Percentiles rank a stretch among this genome's conserved stretches.
These are phyloP conservation scores for Lactarius tabidus DNA, from an alignment of 768 basidiomycete genomes.

Conservation along the genomic window DNA sequence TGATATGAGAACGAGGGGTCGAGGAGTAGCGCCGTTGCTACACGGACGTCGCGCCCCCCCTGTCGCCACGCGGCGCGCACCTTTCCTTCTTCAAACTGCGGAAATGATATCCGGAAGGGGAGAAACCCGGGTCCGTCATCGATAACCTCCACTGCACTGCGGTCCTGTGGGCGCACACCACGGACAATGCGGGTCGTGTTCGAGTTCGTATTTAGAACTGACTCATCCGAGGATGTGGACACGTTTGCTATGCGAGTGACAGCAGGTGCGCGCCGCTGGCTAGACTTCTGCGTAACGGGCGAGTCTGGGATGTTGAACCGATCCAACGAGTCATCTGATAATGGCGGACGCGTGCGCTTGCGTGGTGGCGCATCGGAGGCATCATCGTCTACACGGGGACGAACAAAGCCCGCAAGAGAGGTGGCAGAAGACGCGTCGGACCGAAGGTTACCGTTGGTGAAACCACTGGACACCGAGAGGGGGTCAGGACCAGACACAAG, in stretches of 20 bases:
- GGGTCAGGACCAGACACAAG: slow-evolving; percentile 21
- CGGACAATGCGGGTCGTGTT: slow-evolving; percentile 32
- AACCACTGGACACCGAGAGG: slow-evolving; percentile 19
- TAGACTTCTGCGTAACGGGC: slow-evolving; percentile 53
- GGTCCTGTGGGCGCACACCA: slow-evolving; percentile 18
- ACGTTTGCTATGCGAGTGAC: slow-evolving; percentile 31
- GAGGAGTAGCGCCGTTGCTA: slow-evolving; percentile 53
- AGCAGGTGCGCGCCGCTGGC: slow-evolving; percentile 45
- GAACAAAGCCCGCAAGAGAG: slow-evolving; percentile 37
- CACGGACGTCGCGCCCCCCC: slow-evolving; percentile 55
- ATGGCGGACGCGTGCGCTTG: slow-evolving; percentile 60
- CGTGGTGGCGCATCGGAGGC: slow-evolving; percentile 54
- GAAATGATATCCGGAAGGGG: slow-evolving; percentile 62
- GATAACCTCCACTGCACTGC: slow-evolving; percentile 22
- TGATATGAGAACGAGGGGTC: slow-evolving; percentile 47
- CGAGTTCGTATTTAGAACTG: slow-evolving; percentile 41
- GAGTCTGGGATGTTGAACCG: slow-evolving; percentile 45
- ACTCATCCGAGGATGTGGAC: slow-evolving; percentile 69
- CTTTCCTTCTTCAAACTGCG: slow-evolving; percentile 39
- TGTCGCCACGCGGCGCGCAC: slow-evolving; percentile 67
- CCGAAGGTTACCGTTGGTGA: slow-evolving; percentile 32
- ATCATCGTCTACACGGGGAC: slow-evolving; percentile 39
- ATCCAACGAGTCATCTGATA: slow-evolving; percentile 36
- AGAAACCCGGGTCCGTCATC: slow-evolving; percentile 38
- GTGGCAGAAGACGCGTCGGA: slow-evolving; percentile 53